Conservation (phyloP, 2,329 filamentous ascomycete genomes). For the Conoideocrella luteorostrata region DNA sequence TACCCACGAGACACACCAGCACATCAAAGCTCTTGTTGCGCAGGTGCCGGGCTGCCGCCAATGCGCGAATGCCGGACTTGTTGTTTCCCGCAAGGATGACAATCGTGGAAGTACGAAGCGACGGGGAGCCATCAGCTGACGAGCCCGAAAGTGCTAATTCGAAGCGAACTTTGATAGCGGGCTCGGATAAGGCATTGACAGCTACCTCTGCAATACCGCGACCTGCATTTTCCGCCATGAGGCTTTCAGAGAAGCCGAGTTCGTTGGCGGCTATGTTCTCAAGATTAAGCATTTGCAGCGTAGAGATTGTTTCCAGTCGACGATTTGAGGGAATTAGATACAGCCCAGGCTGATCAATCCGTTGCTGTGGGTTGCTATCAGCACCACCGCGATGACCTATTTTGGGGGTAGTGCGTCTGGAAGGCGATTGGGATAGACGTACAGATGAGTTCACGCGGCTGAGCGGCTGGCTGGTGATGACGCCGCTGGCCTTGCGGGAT, state of each 20-base stretch:
- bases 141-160: constrained; percentile 34
- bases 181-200: constrained; percentile 59
- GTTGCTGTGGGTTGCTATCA: constrained; percentile 27
- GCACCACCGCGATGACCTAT: constrained; percentile 25
- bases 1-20: constrained; percentile 75
- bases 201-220: constrained; percentile 83
- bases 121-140: constrained; percentile 19
- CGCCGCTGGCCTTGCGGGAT: constrained; percentile 49
- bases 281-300: constrained; percentile 83
- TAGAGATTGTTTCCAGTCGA: constrained; percentile 56
- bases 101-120: constrained; percentile 32
- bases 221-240: constrained; percentile 88
- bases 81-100: constrained; percentile 95
- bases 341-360: constrained; percentile 37
- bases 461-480: constrained; percentile 31
- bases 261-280: constrained; percentile 88
- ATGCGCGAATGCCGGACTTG: constrained; percentile 74
- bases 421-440: constrained; percentile 26
- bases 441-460: constrained; percentile 43
- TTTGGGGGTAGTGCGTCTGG: constrained; percentile 22
- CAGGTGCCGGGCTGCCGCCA: constrained; percentile 81
- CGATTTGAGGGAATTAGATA: constrained; percentile 50
- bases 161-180: constrained; percentile 49
- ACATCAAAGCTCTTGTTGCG: constrained; percentile 77
- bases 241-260: constrained; percentile 77